Base-by-base conservation (phyloP, 169 alveolate genomes). In the Eimeria acervulina region DNA sequence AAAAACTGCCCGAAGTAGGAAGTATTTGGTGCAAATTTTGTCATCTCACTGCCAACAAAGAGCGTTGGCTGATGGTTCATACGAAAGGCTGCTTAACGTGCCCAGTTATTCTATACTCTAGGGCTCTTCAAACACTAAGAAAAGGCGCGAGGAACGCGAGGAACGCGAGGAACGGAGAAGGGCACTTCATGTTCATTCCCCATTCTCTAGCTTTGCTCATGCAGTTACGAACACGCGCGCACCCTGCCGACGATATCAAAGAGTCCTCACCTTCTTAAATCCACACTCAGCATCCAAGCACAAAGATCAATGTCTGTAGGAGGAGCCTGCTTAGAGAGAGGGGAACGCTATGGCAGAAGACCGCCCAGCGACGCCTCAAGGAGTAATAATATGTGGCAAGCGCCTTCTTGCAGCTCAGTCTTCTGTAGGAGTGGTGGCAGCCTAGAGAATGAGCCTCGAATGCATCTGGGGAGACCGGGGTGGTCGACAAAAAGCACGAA, bases 41-140 rank as follows among this genome's bases (percentile, higher is more conserved):
- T 72, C 51, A 2, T 72, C 51, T 21, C 52, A 36, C 52, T 3
- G 51, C 52, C 83, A 36, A 21, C 83, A 72, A 36, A 15, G 52
- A 36, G 19, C 81, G 51, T 17, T 36, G 83, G 83, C 83, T 72
- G 51, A 36, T 72, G 83, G 31, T 72, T 33, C 83, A 19, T 72
- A 72, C 12, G 83, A 19, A 13, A 33, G 52, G 47, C 83, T 33
- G 52, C 36, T 72, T 31, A 72, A 5, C 52, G 51, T 36, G 31
- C 51, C 2, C 7, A 36, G 33, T 72, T 8, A 47, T 38, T 0
- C 31, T 51, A 72, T 17, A 33, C 47, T 72, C 26, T 19, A 72
- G 52, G n/a, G 31, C 0, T 36, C n/a, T 21, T 21, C 15, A 33
- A 72, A 72, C 5, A 36, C 31, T 19, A 72, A 33, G 52, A 17